phyloP scores from a whole-genome alignment of 2,329 filamentous ascomycete genomes.

The Camptophora hylomeconis region DNA sequence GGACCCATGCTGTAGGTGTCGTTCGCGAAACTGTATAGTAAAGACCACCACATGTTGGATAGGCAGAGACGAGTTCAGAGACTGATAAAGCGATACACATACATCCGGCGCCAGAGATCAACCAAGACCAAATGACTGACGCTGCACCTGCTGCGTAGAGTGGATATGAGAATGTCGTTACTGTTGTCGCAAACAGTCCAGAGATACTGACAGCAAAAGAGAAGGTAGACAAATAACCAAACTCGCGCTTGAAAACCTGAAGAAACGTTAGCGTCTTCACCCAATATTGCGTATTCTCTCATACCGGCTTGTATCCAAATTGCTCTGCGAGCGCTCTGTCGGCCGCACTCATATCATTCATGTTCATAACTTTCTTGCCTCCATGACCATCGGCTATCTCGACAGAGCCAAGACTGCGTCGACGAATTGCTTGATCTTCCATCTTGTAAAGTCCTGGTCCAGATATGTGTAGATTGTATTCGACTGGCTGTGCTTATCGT shows the following conservation, averaged over 20 bases:
- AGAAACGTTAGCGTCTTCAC: slow-evolving; percentile 1
- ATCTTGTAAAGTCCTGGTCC: too few relatives aligned
- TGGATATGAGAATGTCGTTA: slow-evolving; percentile 43
- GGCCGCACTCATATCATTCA: slow-evolving; percentile 18
- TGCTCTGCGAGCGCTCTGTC: slow-evolving; percentile 20
- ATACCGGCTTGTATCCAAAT: slow-evolving; percentile 22
- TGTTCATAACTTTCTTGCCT: slow-evolving; percentile 12
- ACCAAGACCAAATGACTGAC: slow-evolving; percentile 45
- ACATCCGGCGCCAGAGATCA: slow-evolving; percentile 43
- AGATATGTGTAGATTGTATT: not conserved
- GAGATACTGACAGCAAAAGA: slow-evolving; percentile 47
- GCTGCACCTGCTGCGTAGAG: slow-evolving; percentile 41
- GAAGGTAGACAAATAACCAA: slow-evolving; percentile 45
- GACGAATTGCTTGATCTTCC: slow-evolving; percentile 7
- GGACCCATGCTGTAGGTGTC: slow-evolving; percentile 33
- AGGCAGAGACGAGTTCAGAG: slow-evolving; percentile 44
- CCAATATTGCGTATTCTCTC: not conserved
- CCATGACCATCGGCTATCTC: slow-evolving; percentile 12
- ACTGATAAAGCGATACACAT: slow-evolving; percentile 43
- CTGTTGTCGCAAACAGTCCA: slow-evolving; percentile 42
- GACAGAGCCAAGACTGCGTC: slow-evolving; percentile 11
- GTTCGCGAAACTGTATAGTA: slow-evolving; percentile 46
- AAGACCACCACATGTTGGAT: slow-evolving; percentile 43
- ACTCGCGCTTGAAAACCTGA: slow-evolving; percentile 38
- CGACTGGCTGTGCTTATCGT: slow-evolving; percentile 1